Percentiles rank a stretch among this genome's conserved stretches.
These are phyloP conservation scores for Nemophila menziesii DNA, from an alignment of 257 asterid genomes.

Conservation along the genomic window DNA sequence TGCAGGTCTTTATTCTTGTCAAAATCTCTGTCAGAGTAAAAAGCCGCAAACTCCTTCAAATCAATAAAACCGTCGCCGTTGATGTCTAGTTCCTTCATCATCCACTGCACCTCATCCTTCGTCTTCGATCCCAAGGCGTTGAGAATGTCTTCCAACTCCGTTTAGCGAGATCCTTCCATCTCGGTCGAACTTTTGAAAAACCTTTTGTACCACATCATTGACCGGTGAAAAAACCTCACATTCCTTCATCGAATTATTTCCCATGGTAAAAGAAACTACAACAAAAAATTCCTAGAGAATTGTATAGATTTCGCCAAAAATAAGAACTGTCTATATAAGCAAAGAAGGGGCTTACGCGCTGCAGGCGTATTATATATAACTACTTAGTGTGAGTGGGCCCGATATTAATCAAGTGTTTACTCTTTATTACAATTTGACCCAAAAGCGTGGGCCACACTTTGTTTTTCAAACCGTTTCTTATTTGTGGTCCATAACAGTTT, in stretches of 20 bases:
- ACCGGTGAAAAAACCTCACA: background rate
- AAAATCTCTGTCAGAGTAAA: conserved; percentile 13
- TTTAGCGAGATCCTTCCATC: conserved; percentile 15
- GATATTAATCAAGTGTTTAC: no score
- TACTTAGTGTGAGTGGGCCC: no score
- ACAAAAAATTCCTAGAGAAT: no score
- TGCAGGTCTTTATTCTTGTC: conserved; percentile 12
- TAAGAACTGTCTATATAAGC: no score
- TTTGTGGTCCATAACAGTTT: no score
- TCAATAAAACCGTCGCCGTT: conserved; percentile 21
- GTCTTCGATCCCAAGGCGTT: conserved; percentile 13
- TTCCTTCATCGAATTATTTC: background rate
- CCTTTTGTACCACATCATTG: background rate
- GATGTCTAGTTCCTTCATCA: conserved; percentile 13
- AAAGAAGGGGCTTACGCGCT: no score
- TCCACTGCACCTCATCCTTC: conserved; percentile 11
- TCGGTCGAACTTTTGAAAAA: conserved; percentile 6
- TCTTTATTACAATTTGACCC: no score
- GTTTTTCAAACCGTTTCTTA: no score
- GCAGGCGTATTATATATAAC: no score
- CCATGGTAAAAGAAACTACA: background rate
- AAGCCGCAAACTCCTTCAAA: conserved; percentile 16
- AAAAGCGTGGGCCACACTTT: no score
- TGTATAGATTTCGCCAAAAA: no score
- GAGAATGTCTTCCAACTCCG: conserved; percentile 13